Conservation (phyloP, 257 asterid species). For the Vinca minor region DNA sequence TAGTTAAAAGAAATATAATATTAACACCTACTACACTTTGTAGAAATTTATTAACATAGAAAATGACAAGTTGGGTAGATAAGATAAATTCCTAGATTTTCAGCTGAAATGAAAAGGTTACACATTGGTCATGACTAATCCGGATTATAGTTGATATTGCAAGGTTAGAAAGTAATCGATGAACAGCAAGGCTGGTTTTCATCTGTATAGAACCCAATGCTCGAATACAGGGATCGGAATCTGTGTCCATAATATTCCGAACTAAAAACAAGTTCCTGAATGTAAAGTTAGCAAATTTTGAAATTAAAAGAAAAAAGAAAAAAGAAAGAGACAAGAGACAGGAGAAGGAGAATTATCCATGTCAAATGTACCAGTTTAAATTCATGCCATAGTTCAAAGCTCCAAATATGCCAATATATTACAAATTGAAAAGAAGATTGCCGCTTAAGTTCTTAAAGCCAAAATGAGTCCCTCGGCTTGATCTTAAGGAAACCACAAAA, state of each 20-base stretch:
- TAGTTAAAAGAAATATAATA: conserved; percentile 35
- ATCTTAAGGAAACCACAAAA: no score
- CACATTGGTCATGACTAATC: no score
- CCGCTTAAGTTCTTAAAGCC: neutral
- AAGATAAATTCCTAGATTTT: conserved; percentile 4
- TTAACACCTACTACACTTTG: conserved; percentile 20
- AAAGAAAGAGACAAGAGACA: no score
- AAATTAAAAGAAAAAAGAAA: neutral
- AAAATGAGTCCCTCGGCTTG: neutral
- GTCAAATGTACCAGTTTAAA: neutral
- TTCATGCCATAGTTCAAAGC: neutral
- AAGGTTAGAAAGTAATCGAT: conserved; percentile 1
- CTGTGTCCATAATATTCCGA: neutral
- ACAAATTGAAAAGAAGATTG: neutral
- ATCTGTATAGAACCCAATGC: conserved; percentile 1
- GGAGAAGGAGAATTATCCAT: neutral
- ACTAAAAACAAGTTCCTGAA: neutral
- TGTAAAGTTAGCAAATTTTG: neutral
- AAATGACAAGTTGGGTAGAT: conserved; percentile 4
- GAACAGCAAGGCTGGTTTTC: neutral
- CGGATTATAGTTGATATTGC: conserved; percentile 1
- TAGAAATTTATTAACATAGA: conserved; percentile 13
- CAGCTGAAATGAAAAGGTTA: conserved; percentile 5
- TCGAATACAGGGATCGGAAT: neutral
- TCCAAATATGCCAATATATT: neutral